phyloP scores from a whole-genome alignment of 495 filamentous ascomycete genomes.

The Platismatia glauca region DNA sequence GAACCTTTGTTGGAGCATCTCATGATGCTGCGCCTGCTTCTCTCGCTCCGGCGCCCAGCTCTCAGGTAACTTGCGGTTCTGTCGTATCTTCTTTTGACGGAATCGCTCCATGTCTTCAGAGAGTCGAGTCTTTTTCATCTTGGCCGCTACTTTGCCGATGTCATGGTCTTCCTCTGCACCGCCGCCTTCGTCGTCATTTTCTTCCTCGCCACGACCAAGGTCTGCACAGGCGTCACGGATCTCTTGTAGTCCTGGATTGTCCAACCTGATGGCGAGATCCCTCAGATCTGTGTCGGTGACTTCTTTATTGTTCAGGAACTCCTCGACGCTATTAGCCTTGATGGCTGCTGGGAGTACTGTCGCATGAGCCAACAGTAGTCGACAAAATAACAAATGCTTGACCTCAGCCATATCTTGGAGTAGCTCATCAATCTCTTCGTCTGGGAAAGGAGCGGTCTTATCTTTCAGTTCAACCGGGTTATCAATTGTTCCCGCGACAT shows the following conservation, averaged over 20 bases:
- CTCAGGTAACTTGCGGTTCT: conserved; percentile 18
- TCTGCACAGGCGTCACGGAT: conserved; percentile 47
- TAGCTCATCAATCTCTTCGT: conserved; percentile 36
- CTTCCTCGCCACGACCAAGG: conserved; percentile 35
- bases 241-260: conserved; percentile 37
- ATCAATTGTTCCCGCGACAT: conserved; percentile 34
- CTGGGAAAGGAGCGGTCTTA: conserved; percentile 32
- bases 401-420: conserved; percentile 40
- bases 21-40: conserved; percentile 11
- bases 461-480: conserved; percentile 27
- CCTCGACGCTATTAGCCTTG: conserved; percentile 35
- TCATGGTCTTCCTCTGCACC: conserved; percentile 22
- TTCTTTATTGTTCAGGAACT: conserved; percentile 37
- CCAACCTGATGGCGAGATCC: conserved; percentile 41
- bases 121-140: conserved; percentile 7
- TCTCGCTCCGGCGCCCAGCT: conserved; percentile 25
- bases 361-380: conserved; percentile 41
- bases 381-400: conserved; percentile 43
- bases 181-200: conserved; percentile 25
- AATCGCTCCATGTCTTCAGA: not conserved
- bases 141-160: not conserved
- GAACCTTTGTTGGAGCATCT: conserved; percentile 5
- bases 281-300: conserved; percentile 38
- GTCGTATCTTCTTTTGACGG: not conserved
- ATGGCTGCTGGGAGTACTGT: conserved; percentile 39